Base-by-base conservation (phyloP, 2,329 filamentous ascomycete species). In the Pestalotiopsis sp. region DNA sequence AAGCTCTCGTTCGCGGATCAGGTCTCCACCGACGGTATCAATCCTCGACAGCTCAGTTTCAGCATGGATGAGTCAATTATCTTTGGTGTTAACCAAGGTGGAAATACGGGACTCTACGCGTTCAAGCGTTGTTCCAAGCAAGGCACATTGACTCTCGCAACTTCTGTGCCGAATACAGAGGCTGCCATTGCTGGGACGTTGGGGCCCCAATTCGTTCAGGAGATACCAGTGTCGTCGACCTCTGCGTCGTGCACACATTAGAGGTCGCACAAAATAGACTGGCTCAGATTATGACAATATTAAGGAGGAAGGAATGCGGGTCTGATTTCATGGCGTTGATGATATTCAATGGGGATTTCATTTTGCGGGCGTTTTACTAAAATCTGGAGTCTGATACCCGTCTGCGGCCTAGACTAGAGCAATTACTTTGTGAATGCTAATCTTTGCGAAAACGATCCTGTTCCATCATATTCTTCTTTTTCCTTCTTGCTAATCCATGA, bases 21-120 rank as follows among this genome's bases (percentile, higher is more conserved):
- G 62, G 69, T 75, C 14, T 73, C 75, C 11, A 73, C 69, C 39
- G 73, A 71, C 36, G 76, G 76, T 38, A 67, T 78, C 62, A 76
- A 69, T 4, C 85, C 86, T 7, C 83, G 85, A 72, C 85, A 85
- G 82, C 82, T 87, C 71, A 83, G 80, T 73, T 73, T 80, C 57
- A 77, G 79, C 69, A 69, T 69, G 27, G 66, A 69, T 25, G 75
- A 80, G 69, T 71, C 65, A 64, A 65, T 79, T 12, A 72, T 86
- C 60, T 86, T 86, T 71, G 79, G 82, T n/a, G 81, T 79, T n/a
- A 86, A 87, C 78, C 80, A 84, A 76, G 77, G 76, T 66, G 84
- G 83, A 45, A 75, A 76, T 3, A 70, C 70, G 14, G 84, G 81
- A 0, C 72, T 86, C 4, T 76, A 81, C 4, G 84, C 81, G 7